Conservation (phyloP, 2,329 filamentous ascomycete genomes). For the Claviceps pazoutovae region DNA sequence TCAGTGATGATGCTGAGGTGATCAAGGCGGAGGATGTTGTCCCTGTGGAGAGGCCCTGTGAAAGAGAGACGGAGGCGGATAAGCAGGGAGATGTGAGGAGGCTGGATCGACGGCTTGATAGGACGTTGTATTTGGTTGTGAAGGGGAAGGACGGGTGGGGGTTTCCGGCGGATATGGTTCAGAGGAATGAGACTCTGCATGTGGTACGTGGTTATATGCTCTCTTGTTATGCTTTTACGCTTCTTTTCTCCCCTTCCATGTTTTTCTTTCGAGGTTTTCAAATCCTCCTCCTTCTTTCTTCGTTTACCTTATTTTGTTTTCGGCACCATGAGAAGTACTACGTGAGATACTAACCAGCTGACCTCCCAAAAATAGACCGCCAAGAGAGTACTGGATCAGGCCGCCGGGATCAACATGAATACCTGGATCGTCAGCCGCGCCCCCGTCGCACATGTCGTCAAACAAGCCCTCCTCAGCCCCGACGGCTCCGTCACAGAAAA, state of each 20-base stretch:
- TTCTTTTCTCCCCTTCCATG: neutral
- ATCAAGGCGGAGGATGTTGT: slow-evolving; percentile 45
- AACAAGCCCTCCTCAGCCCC: slow-evolving; percentile 32
- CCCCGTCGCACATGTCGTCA: slow-evolving; percentile 68
- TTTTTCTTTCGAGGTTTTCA: too few relatives aligned
- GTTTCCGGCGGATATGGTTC: slow-evolving; percentile 63
- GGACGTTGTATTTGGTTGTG: slow-evolving; percentile 80
- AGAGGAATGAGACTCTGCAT: slow-evolving; percentile 62
- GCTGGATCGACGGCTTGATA: slow-evolving; percentile 64
- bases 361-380: slow-evolving; percentile 40
- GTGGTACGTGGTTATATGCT: slow-evolving; percentile 43
- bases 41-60: slow-evolving; percentile 54
- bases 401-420: slow-evolving; percentile 92
- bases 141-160: slow-evolving; percentile 64
- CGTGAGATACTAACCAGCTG: neutral
- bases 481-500: slow-evolving; percentile 29
- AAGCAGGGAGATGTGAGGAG: slow-evolving; percentile 57
- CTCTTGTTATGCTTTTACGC: neutral
- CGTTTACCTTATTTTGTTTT: neutral
- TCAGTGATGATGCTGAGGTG: slow-evolving; percentile 46
- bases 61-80: slow-evolving; percentile 68
- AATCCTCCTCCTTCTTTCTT: neutral
- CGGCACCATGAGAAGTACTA: neutral
- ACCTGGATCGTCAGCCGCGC: slow-evolving; percentile 92
- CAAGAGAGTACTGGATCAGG: slow-evolving; percentile 59